Percentiles rank a stretch among this genome's conserved stretches.
Evolutionary conservation across 768 basidiomycete species (phyloP).

Genomic region (Thelephora aurantiotincta): DNA sequence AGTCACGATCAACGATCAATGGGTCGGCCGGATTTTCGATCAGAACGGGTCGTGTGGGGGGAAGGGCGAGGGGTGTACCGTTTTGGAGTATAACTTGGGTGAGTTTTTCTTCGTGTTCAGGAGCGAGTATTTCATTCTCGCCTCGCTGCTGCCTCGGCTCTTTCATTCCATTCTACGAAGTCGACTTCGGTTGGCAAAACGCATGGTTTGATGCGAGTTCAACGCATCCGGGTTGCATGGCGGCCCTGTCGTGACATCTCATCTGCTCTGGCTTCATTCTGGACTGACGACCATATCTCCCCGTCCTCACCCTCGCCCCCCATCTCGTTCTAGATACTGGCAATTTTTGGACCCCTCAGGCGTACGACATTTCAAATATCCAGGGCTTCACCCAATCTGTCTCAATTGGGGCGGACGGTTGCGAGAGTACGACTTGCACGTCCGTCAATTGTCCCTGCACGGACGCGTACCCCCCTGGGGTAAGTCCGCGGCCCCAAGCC

Average conservation of each 20-base stretch:
- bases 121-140: not conserved
- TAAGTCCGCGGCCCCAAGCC: not conserved
- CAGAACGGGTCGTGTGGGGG: conserved; percentile 23
- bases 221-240: no score
- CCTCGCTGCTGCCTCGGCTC: not conserved
- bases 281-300: no score
- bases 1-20: conserved; percentile 19
- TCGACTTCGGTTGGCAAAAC: no score
- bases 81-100: conserved; percentile 27
- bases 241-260: no score
- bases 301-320: no score
- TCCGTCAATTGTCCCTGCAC: conserved; percentile 17
- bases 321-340: conserved; percentile 8
- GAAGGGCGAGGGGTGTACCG: conserved; percentile 24
- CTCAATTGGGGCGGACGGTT: conserved; percentile 20
- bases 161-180: not conserved
- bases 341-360: conserved; percentile 13
- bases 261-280: no score
- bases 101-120: conserved; percentile 3
- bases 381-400: conserved; percentile 28
- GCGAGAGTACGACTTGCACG: conserved; percentile 26
- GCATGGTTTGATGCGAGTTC: no score
- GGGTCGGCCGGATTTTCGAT: conserved; percentile 28
- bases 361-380: conserved; percentile 31
- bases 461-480: not conserved